Conservation (phyloP, 768 basidiomycete species). For the Sporobolomyces pararoseus region DNA sequence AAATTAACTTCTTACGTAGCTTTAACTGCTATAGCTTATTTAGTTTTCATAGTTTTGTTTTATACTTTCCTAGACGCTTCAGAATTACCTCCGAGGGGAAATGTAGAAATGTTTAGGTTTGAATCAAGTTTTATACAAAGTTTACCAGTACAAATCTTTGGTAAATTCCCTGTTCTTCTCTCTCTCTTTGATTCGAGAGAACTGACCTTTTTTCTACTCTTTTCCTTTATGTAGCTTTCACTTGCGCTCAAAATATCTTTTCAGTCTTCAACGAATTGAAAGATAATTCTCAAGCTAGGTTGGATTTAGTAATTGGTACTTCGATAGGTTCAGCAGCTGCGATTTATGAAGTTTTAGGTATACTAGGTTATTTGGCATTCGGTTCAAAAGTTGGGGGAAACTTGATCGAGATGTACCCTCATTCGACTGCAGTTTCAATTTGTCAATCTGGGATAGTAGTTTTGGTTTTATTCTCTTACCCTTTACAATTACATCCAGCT, state of each 20-base stretch:
- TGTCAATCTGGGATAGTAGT: slow-evolving; percentile 89
- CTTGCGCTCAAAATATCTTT: slow-evolving; percentile 74
- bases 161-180: background rate
- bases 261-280: slow-evolving; percentile 37
- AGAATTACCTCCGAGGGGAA: slow-evolving; percentile 62
- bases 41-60: slow-evolving; percentile 69
- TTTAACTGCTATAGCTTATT: slow-evolving; percentile 67
- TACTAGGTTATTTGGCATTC: slow-evolving; percentile 46
- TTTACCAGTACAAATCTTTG: slow-evolving; percentile 67
- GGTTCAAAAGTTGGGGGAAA: slow-evolving; percentile 71
- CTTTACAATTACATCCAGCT: slow-evolving; percentile 89
- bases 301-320: slow-evolving; percentile 81
- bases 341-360: slow-evolving; percentile 64
- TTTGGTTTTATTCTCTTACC: slow-evolving; percentile 77
- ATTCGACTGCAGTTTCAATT: slow-evolving; percentile 83
- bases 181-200: background rate
- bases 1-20: slow-evolving; percentile 88
- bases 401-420: slow-evolving; percentile 71
- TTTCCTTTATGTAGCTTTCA: too few species aligned
- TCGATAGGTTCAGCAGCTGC: slow-evolving; percentile 80
- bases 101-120: slow-evolving; percentile 68
- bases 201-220: too few species aligned
- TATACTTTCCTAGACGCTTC: slow-evolving; percentile 67
- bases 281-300: slow-evolving; percentile 68
- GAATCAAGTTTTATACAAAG: slow-evolving; percentile 73